A percentile compares a stretch with the other conserved stretches of the same genome.
Evolutionary conservation across 768 basidiomycete species (phyloP).

Genomic region (Tephrocybe sp.): DNA sequence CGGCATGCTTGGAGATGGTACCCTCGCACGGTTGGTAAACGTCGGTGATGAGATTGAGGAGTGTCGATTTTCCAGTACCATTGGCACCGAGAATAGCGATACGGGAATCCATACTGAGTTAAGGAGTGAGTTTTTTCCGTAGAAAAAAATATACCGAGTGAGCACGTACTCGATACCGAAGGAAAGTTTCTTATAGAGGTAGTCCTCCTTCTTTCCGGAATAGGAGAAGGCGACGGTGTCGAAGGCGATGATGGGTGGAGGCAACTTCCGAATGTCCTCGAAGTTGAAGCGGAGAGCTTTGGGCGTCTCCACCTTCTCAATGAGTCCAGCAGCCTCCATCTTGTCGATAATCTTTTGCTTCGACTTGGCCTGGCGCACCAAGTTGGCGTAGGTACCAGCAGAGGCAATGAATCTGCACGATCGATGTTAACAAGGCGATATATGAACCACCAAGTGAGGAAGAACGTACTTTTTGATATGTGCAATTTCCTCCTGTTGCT

Average conservation of each 20-base stretch:
- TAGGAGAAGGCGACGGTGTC: slow-evolving; percentile 94
- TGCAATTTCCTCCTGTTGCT: slow-evolving; percentile 97
- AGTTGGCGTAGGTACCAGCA: slow-evolving; percentile 99
- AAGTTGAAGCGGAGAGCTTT: slow-evolving; percentile 90
- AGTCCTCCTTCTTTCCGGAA: slow-evolving; percentile 85
- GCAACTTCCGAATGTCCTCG: slow-evolving; percentile 89
- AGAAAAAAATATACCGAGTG: background rate
- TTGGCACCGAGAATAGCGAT: slow-evolving; percentile 96
- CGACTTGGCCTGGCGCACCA: slow-evolving; percentile 98
- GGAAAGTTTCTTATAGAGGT: slow-evolving; percentile 83
- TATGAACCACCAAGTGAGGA: background rate
- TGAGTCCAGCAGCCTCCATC: slow-evolving; percentile 98
- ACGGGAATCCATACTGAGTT: slow-evolving; percentile 78
- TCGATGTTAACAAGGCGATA: background rate
- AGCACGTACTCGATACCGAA: slow-evolving; percentile 90
- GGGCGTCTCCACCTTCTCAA: slow-evolving; percentile 83
- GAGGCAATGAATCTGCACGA: slow-evolving; percentile 85
- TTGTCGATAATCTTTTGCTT: slow-evolving; percentile 99
- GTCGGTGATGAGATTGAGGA: slow-evolving; percentile 87
- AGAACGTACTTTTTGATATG: slow-evolving; percentile 91
- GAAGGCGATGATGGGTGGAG: slow-evolving; percentile 97
- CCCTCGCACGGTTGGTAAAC: slow-evolving; percentile 78
- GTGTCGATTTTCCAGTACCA: slow-evolving; percentile 92
- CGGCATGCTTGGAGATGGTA: slow-evolving; percentile 84
- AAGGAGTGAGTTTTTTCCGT: background rate